A percentile compares a stretch with the other conserved stretches of the same genome.
Evolutionary conservation across 768 basidiomycete genomes (phyloP).

Genomic region (Xerocomellus intermedius): DNA sequence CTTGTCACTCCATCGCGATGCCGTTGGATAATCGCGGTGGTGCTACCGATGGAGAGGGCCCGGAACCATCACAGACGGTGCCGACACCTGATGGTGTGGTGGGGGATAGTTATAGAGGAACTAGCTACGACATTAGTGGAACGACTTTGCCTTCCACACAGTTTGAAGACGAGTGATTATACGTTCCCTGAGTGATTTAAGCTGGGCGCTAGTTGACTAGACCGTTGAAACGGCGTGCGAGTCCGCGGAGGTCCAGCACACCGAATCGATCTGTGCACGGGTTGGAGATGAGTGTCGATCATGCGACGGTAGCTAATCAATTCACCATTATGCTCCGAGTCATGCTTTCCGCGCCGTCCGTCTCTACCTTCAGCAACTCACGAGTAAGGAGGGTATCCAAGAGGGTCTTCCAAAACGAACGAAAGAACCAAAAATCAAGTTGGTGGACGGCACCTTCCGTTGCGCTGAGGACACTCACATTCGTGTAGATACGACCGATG

Average conservation of each 20-base stretch:
- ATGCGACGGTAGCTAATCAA: too few relatives aligned
- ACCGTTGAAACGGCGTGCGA: too few relatives aligned
- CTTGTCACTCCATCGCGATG: not conserved
- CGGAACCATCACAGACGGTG: too few relatives aligned
- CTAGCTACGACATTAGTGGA: too few relatives aligned
- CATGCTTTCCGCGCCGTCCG: not conserved
- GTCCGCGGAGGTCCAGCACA: not conserved
- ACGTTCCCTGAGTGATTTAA: too few relatives aligned
- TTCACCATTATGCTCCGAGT: not conserved
- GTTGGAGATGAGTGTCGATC: not conserved
- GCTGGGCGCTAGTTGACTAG: too few relatives aligned
- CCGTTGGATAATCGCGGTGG: not conserved
- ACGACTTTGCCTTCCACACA: too few relatives aligned
- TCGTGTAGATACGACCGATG: conserved; percentile 36
- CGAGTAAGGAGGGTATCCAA: conserved; percentile 11
- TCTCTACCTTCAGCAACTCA: not conserved
- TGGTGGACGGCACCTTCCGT: too few relatives aligned
- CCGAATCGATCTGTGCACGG: not conserved
- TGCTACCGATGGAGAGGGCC: too few relatives aligned
- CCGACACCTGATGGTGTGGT: too few relatives aligned
- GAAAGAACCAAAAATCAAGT: not conserved
- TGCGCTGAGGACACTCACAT: not conserved
- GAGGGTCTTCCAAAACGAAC: not conserved
- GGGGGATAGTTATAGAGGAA: too few relatives aligned
- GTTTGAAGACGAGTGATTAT: too few relatives aligned